These are phyloP conservation scores for Cylindrotheca fusiformis DNA, from an alignment of 108 stramenopile genomes.

Conservation along the genomic window DNA sequence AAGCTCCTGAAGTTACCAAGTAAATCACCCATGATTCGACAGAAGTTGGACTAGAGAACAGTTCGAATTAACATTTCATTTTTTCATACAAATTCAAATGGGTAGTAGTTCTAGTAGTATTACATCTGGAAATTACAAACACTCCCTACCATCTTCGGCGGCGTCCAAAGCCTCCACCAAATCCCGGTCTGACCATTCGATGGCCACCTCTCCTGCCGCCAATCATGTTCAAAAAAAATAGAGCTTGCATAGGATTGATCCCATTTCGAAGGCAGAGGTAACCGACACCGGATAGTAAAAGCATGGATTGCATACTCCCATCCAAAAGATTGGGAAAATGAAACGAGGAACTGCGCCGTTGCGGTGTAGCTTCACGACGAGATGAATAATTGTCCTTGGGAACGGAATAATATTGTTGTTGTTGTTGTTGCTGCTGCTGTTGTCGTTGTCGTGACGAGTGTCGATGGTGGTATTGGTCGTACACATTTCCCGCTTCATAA, in stretches of 20 bases:
- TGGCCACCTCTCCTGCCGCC: too few relatives aligned
- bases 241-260: conserved; percentile 61
- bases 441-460: conserved; percentile 1
- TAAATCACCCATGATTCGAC: too few relatives aligned
- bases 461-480: conserved; percentile 46
- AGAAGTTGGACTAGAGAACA: too few relatives aligned
- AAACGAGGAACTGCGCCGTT: conserved; percentile 6
- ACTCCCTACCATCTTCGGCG: too few relatives aligned
- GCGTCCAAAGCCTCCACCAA: too few relatives aligned
- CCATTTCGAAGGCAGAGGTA: conserved; percentile 59
- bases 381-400: not conserved
- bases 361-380: not conserved
- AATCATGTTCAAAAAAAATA: conserved; percentile 59
- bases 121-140: too few relatives aligned
- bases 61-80: too few relatives aligned
- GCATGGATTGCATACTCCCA: conserved; percentile 43
- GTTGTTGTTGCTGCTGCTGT: conserved; percentile 3
- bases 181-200: too few relatives aligned
- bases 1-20: conserved; percentile 15
- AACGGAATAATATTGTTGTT: not conserved
- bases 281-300: conserved; percentile 35
- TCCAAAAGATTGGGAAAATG: conserved; percentile 54
- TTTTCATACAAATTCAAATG: too few relatives aligned
- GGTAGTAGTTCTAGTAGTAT: too few relatives aligned
- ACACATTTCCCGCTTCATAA: conserved; percentile 57